Evolutionary conservation across 352 stramenopile species (phyloP).

Genomic region (Phytophthora chlamydospora): DNA sequence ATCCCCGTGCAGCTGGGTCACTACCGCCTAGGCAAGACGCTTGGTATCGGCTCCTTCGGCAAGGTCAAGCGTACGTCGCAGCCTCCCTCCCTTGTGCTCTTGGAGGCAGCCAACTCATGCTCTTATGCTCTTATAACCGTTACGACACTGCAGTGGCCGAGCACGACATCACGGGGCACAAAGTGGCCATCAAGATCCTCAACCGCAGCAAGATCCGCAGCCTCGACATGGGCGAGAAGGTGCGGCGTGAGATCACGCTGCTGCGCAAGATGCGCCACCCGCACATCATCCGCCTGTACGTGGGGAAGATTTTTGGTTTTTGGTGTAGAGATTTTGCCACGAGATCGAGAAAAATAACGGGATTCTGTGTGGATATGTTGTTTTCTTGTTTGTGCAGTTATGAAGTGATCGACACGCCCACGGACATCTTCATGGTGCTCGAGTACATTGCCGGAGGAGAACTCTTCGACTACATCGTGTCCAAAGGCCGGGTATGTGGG

Average conservation of each 20-base stretch:
- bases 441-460: conserved; percentile 95
- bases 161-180: conserved; percentile 98
- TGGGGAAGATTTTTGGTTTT: background rate
- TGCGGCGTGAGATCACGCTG: conserved; percentile 99
- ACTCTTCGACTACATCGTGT: conserved; percentile 99
- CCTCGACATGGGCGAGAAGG: conserved; percentile 99
- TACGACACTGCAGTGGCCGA: conserved; percentile 88
- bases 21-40: conserved; percentile 98
- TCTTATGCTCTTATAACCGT: background rate
- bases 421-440: conserved; percentile 97
- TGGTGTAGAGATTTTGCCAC: background rate
- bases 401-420: conserved; percentile 99
- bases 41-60: conserved; percentile 99
- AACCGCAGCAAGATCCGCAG: conserved; percentile 99
- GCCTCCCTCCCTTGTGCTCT: conserved; percentile 2
- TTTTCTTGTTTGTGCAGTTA: conserved; percentile 58
- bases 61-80: conserved; percentile 96
- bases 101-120: background rate
- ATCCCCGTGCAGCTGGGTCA: conserved; percentile 95
- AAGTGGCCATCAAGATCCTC: conserved; percentile 99
- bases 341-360: conserved; percentile 2
- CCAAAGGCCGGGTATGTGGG: conserved; percentile 84
- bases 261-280: conserved; percentile 98
- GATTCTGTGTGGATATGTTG: conserved; percentile 3
- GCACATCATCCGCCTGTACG: conserved; percentile 99